Evolutionary conservation across 805 yeast genomes (phyloP), one percentile per base, ranked within the genome.

Genomic region (Metschnikowia kofuensis): DNA sequence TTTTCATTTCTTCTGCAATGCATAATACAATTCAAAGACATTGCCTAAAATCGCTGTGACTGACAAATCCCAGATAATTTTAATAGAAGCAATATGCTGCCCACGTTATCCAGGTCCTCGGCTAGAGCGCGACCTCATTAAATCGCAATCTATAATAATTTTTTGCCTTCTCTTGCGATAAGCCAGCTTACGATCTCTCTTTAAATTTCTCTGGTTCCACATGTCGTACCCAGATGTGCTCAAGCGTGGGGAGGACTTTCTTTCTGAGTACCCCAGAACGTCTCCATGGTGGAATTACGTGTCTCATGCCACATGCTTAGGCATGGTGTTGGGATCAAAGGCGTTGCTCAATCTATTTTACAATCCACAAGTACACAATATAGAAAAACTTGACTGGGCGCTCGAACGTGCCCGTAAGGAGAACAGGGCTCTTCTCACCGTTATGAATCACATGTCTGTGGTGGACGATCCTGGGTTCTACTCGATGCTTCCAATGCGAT

Each of bases 391-490:
- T 14, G 87, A 84, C 45, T 66, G 60, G 12, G 94, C 92, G 0
- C 61, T 87, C 37, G 73, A 74, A n/a, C 76, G 76, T 51, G 83
- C 94, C 0, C 68, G 84, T 42, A 55, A 58, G 1, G 92, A 90
- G 58, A 81, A 85, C 50, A 70, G 97, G 40, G 86, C 94, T 0
- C 65, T 92, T 1, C 57, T 92, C 52, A 92, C 98, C 0, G 78
- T 89, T 13, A 89, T 89, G 96, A 91, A 91, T 65, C 97, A 90
- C 62, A 87, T 89, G 94, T 85, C 91, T 2, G 87, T 79, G 31
- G 87, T 89, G 26, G 99, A 92, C 64, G 99, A 92, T 61, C 99
- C 99, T 0, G 76, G 87, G 34, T 70, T 89, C 39, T 92, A 95
- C 88, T 96, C 95, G 0, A 79, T 86, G 34, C 72, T 91, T 49